These are phyloP conservation scores for Colletotrichum theobromicola DNA, from an alignment of 2,329 filamentous ascomycete species.

Conservation along the genomic window DNA sequence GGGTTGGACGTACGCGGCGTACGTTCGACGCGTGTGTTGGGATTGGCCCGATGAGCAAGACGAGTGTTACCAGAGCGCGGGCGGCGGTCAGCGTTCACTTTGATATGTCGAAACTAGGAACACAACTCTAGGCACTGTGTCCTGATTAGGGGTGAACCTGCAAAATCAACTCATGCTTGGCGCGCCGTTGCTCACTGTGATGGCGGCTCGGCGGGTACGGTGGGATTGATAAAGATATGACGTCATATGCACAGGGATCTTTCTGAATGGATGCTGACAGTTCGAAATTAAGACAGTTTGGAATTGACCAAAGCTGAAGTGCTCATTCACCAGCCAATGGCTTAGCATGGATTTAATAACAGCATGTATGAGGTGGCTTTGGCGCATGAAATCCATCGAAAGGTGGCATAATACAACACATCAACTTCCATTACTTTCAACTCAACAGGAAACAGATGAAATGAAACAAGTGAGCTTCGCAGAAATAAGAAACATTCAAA, in stretches of 20 bases:
- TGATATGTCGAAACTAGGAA: background rate
- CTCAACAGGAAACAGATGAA: fast-evolving
- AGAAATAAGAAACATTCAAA: background rate
- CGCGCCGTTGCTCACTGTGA: background rate
- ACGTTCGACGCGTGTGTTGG: background rate
- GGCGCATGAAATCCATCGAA: background rate
- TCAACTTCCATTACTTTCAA: background rate
- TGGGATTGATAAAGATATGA: background rate
- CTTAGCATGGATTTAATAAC: background rate
- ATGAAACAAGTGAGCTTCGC: background rate
- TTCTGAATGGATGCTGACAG: background rate
- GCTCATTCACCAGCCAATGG: background rate
- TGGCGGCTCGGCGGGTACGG: background rate
- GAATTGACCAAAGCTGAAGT: background rate
- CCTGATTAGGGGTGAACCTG: background rate
- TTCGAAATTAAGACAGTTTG: background rate
- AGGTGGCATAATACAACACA: background rate
- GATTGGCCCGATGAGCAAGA: background rate
- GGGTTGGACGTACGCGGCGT: background rate
- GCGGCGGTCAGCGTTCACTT: background rate
- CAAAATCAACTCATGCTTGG: background rate
- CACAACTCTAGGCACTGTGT: background rate
- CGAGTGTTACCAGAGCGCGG: background rate
- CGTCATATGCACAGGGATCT: background rate
- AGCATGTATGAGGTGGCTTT: background rate